phyloP scores from a whole-genome alignment of 768 basidiomycete species.

The Auriscalpium microsporum region DNA sequence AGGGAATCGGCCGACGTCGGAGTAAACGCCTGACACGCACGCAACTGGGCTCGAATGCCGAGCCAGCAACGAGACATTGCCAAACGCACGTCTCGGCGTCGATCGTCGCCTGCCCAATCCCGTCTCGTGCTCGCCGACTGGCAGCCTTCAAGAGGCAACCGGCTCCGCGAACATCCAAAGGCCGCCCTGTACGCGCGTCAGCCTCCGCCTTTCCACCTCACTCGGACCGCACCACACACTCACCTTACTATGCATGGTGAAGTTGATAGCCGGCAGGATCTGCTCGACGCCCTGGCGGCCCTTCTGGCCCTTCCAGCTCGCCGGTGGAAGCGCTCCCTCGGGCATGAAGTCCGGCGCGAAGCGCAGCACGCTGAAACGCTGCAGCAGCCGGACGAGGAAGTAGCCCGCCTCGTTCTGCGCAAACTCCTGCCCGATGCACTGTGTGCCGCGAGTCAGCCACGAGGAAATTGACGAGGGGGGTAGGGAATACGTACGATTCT shows the following conservation, averaged over 20 bases:
- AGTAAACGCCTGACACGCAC: too few relatives aligned
- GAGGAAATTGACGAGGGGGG: not conserved
- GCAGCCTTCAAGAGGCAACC: not conserved
- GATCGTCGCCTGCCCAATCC: too few relatives aligned
- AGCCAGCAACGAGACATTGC: too few relatives aligned
- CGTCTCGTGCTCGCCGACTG: too few relatives aligned
- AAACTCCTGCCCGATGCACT: constrained; percentile 51
- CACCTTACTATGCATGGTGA: constrained; percentile 13
- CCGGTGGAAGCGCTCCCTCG: constrained; percentile 15
- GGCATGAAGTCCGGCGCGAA: constrained; percentile 18
- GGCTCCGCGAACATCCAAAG: constrained; percentile 11
- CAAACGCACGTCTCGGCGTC: too few relatives aligned
- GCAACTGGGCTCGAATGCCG: too few relatives aligned
- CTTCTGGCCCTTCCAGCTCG: constrained; percentile 9
- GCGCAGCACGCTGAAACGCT: constrained; percentile 32
- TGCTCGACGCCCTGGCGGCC: constrained; percentile 15
- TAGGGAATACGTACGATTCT: constrained; percentile 28
- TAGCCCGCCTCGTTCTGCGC: constrained; percentile 48
- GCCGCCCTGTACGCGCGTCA: constrained; percentile 5
- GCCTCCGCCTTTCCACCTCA: not conserved
- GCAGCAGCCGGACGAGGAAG: constrained; percentile 45
- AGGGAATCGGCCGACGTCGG: too few relatives aligned
- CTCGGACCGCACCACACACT: not conserved
- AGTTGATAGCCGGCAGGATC: constrained; percentile 13
- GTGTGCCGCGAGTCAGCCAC: not conserved